Conservation (phyloP, 2,329 filamentous ascomycete genomes). For the Thermoascus crustaceus region DNA sequence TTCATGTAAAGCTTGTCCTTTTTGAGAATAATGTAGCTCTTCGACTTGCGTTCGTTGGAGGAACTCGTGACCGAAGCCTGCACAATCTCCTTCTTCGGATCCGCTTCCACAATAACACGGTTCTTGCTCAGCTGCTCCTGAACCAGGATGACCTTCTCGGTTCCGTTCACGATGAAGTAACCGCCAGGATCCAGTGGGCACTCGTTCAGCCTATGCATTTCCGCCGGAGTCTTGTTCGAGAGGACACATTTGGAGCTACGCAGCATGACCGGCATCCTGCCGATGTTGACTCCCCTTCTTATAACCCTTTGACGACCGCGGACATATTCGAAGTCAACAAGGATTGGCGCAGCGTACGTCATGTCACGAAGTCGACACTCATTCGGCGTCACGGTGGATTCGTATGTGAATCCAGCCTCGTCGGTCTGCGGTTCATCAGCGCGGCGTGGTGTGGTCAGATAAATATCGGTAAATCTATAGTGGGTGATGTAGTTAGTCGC, state of each 20-base stretch:
- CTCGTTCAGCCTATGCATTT: slow-evolving; percentile 91
- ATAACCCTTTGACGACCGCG: slow-evolving; percentile 70
- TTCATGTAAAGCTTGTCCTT: slow-evolving; percentile 84
- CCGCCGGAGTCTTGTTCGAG: slow-evolving; percentile 68
- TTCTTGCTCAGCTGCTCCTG: slow-evolving; percentile 99
- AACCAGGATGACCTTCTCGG: slow-evolving; percentile 96
- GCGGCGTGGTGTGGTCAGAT: slow-evolving; percentile 72
- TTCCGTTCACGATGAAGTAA: slow-evolving; percentile 96
- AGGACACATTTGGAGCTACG: slow-evolving; percentile 90
- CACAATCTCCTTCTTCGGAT: slow-evolving; percentile 84
- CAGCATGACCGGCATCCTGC: slow-evolving; percentile 92
- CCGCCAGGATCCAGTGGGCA: slow-evolving; percentile 93
- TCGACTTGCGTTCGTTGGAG: slow-evolving; percentile 94
- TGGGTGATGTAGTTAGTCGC: not conserved
- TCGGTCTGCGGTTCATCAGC: slow-evolving; percentile 64
- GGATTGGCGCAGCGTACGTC: slow-evolving; percentile 93
- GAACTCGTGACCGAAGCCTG: slow-evolving; percentile 96
- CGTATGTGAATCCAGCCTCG: slow-evolving; percentile 36
- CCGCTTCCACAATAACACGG: slow-evolving; percentile 90
- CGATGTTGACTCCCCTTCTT: slow-evolving; percentile 68
- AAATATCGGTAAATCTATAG: slow-evolving; percentile 68
- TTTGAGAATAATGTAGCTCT: slow-evolving; percentile 90
- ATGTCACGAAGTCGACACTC: slow-evolving; percentile 94
- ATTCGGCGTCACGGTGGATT: slow-evolving; percentile 69
- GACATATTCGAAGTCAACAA: slow-evolving; percentile 85